These are phyloP conservation scores for Artemisia annua DNA, from an alignment of 129 eudicot genomes.

Conservation along the genomic window DNA sequence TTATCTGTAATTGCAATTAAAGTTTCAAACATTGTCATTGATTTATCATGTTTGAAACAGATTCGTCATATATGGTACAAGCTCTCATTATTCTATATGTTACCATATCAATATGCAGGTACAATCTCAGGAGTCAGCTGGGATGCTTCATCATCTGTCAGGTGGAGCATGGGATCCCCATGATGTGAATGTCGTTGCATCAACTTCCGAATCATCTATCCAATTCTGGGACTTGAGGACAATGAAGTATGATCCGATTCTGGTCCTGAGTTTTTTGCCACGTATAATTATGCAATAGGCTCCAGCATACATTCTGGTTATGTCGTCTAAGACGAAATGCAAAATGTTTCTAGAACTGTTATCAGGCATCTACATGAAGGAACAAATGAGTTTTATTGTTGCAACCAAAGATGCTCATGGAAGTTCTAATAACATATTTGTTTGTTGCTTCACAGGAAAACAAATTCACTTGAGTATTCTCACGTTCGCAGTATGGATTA, in stretches of 20 bases:
- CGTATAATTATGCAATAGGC: neutral
- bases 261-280: conserved; percentile 12
- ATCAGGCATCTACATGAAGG: neutral
- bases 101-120: conserved; percentile 45
- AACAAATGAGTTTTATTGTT: neutral
- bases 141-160: conserved; percentile 86
- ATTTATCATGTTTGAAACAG: neutral
- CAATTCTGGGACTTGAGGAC: conserved; percentile 93
- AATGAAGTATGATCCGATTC: conserved; percentile 71
- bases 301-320: neutral
- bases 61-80: neutral
- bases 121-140: conserved; percentile 90
- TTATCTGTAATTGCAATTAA: neutral
- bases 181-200: conserved; percentile 71
- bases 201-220: conserved; percentile 82
- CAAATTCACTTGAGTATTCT: conserved; percentile 73
- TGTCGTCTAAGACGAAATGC: neutral
- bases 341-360: neutral
- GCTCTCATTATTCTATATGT: neutral
- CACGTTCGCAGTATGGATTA: conserved; percentile 81
- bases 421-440: neutral
- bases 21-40: neutral
- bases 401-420: neutral
- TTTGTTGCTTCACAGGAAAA: conserved; percentile 61
- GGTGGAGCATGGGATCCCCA: conserved; percentile 99